Conservation (phyloP, 495 filamentous ascomycete genomes). For the Corynascus novoguineensis region DNA sequence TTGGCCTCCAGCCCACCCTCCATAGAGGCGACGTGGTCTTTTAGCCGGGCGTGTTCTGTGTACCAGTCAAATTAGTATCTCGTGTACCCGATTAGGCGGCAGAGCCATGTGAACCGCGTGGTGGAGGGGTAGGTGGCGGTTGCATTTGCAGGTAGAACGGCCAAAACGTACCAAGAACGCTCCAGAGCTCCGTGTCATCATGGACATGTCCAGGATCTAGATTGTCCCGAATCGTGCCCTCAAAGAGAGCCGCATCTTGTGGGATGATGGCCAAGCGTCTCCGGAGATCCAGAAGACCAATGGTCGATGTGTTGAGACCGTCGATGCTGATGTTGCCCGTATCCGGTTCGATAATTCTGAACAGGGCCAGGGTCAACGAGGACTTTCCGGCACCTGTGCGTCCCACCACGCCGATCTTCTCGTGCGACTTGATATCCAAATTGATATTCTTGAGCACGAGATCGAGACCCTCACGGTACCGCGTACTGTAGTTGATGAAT, state of each 20-base stretch:
- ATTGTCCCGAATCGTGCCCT: conserved; percentile 93
- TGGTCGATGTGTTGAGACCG: conserved; percentile 77
- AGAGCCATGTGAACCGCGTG: conserved; percentile 21
- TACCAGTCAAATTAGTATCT: conserved; percentile 18
- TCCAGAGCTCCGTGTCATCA: conserved; percentile 97
- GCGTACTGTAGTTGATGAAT: conserved; percentile 88
- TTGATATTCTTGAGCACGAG: conserved; percentile 89
- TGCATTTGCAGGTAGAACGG: conserved; percentile 10
- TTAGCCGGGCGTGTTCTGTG: conserved; percentile 86
- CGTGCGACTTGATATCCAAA: conserved; percentile 85
- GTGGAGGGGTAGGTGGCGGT: conserved; percentile 5
- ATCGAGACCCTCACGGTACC: conserved; percentile 84
- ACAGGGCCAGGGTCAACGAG: conserved; percentile 86
- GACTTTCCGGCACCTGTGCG: conserved; percentile 96
- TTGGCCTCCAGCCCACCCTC: conserved; percentile 81
- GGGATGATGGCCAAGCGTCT: conserved; percentile 95
- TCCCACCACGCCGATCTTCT: conserved; percentile 97
- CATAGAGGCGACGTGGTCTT: conserved; percentile 86
- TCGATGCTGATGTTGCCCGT: conserved; percentile 84
- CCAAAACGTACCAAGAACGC: conserved; percentile 70
- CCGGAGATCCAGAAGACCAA: conserved; percentile 84
- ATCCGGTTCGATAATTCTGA: conserved; percentile 88
- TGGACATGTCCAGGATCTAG: conserved; percentile 92
- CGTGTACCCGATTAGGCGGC: conserved; percentile 12
- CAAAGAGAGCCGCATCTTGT: conserved; percentile 95